phyloP scores from a whole-genome alignment of 768 basidiomycete genomes.

The Termitomyces sp. region DNA sequence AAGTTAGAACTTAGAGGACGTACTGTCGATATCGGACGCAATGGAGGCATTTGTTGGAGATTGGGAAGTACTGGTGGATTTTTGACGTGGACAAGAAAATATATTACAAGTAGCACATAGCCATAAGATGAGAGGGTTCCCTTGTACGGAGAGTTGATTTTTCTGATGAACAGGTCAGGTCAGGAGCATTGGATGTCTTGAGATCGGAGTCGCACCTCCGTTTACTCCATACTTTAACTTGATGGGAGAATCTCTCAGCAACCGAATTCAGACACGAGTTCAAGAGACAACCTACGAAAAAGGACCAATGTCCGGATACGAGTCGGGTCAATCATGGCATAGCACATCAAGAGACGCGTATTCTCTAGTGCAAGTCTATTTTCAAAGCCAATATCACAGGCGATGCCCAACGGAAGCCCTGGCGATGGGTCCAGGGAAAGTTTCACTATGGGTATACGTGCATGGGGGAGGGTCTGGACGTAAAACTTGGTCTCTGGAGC shows the following conservation, averaged over 20 bases:
- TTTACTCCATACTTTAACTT: conserved; percentile 99
- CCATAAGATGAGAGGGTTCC: conserved; percentile 97
- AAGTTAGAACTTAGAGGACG: conserved; percentile 8
- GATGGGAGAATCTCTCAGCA: conserved; percentile 11
- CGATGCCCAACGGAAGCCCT: conserved; percentile 79
- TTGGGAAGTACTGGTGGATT: conserved; percentile 95
- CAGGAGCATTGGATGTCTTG: neutral
- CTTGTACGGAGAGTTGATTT: conserved; percentile 98
- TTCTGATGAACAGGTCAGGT: conserved; percentile 37
- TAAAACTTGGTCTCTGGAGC: conserved; percentile 85
- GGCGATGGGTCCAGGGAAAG: conserved; percentile 85
- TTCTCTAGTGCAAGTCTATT: conserved; percentile 97
- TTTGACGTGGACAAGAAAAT: conserved; percentile 97
- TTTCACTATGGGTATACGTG: conserved; percentile 98
- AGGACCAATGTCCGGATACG: conserved; percentile 91
- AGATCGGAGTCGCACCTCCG: conserved; percentile 48
- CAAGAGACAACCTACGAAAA: conserved; percentile 67
- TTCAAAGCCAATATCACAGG: conserved; percentile 98
- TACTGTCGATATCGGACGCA: conserved; percentile 80
- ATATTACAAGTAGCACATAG: conserved; percentile 96
- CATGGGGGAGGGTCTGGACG: conserved; percentile 94
- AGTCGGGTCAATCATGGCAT: conserved; percentile 94
- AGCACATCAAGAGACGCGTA: conserved; percentile 92
- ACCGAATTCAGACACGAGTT: conserved; percentile 1
- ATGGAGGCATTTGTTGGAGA: conserved; percentile 89